These are phyloP conservation scores for Trichophyton mentagrophytes DNA, from an alignment of 2,329 filamentous ascomycete genomes.

Conservation along the genomic window DNA sequence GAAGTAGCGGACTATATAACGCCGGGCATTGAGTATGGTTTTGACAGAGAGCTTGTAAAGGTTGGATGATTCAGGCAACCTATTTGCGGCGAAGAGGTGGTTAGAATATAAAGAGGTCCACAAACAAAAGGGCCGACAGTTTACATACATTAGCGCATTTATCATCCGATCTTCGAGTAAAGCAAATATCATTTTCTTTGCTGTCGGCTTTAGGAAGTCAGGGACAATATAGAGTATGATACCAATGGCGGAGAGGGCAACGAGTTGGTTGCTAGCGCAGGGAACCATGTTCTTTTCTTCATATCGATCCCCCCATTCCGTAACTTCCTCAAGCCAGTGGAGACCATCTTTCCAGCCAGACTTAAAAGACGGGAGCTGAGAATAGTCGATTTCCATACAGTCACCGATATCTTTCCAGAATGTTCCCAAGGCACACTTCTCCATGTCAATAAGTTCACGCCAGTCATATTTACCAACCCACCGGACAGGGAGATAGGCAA, in stretches of 20 bases:
- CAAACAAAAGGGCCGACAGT: background rate
- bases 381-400: slow-evolving; percentile 48
- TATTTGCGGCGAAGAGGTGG: background rate
- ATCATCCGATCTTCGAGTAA: slow-evolving; percentile 53
- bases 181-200: slow-evolving; percentile 40
- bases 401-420: slow-evolving; percentile 58
- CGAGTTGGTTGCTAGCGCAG: background rate
- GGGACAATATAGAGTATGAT: slow-evolving; percentile 47
- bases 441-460: slow-evolving; percentile 50
- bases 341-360: slow-evolving; percentile 35
- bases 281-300: slow-evolving; percentile 44
- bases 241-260: background rate
- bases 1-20: slow-evolving; percentile 46
- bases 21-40: slow-evolving; percentile 39
- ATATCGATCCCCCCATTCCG: slow-evolving; percentile 39
- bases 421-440: slow-evolving; percentile 47
- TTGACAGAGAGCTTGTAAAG: slow-evolving; percentile 28
- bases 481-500: slow-evolving; percentile 46
- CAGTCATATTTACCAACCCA: slow-evolving; percentile 53
- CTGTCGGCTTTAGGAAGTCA: slow-evolving; percentile 33
- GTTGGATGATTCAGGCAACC: background rate
- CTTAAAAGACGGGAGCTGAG: slow-evolving; percentile 25
- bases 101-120: background rate
- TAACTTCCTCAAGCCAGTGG: slow-evolving; percentile 35
- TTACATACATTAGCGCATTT: slow-evolving; percentile 48